Evolutionary conservation across 2,329 filamentous ascomycete genomes (phyloP), one percentile per base, ranked within the genome.

Genomic region (Ceratocystis colombiana): DNA sequence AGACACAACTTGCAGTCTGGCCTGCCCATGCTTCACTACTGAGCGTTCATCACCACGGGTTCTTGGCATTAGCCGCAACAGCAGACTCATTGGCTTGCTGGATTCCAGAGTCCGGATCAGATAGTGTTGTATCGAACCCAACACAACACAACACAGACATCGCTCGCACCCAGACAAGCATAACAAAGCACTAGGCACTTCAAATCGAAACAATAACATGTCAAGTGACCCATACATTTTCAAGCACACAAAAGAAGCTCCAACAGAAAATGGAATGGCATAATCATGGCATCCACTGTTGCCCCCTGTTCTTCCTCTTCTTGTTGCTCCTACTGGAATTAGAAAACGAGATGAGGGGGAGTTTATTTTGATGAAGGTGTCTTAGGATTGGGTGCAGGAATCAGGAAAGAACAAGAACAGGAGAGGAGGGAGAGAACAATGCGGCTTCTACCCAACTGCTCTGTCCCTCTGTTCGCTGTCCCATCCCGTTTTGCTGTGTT

Each of bases 161-260:
- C 22, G 22, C 22, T 25, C 22, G 22, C 22, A 25, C 22, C 22
- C 28, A 57, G 53, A 57, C 53, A 57, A n/a, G 46, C 25, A 7
- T 30, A 17, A n/a, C 7, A 17, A 30, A 6, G 53, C 25, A 17
- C 53, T 57, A 33, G 53, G 15, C 28, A 17, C 53, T 57, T 17
- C 15, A 57, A 17, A 33, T 55, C 50, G 50, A 55, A 55, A 55
- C 50, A 55, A 55, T 57, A n/a, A 37, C 53, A 33, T 57, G 53
- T 57, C 53, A 57, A 57, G 53, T 57, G 53, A 37, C 53, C 25
- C 33, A 37, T 37, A 12, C 33, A 37, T 37, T 37, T 37, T 8
- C 33, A 37, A 37, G 33, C 33, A 37, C 33, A 37, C 33, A 37
- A 37, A 37, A 37, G 33, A 37, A 37, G 33, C 33, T 37, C 10